These are phyloP conservation scores for Saccharomyces hybrid DNA, from an alignment of 1,139 yeast species.

Conservation along the genomic window DNA sequence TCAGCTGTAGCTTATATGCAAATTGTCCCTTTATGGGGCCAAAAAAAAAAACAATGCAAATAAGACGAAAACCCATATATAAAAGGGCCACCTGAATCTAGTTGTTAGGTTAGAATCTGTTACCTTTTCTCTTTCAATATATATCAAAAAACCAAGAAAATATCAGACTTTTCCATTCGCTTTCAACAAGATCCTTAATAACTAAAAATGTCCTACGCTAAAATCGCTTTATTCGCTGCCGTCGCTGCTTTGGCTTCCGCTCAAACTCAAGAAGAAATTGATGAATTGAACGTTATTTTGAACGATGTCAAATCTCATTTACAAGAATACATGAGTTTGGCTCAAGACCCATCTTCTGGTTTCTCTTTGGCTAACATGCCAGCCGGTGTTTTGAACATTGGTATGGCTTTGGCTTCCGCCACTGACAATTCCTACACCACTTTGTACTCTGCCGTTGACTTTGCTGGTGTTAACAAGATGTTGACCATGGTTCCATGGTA, in stretches of 20 bases:
- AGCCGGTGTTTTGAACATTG: slow-evolving; percentile 18
- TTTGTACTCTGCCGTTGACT: slow-evolving; percentile 26
- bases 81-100: not conserved
- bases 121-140: not conserved
- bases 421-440: slow-evolving; percentile 29
- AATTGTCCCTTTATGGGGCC: not conserved
- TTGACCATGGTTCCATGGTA: slow-evolving; percentile 41
- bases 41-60: not conserved
- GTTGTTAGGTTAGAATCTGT: not conserved
- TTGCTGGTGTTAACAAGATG: slow-evolving; percentile 31
- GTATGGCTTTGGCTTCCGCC: slow-evolving; percentile 13
- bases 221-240: slow-evolving; percentile 7
- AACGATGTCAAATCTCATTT: slow-evolving; percentile 9
- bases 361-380: slow-evolving; percentile 26
- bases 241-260: slow-evolving; percentile 9
- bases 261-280: slow-evolving; percentile 6
- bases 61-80: not conserved
- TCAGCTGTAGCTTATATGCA: not conserved
- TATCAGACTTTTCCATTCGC: slow-evolving; percentile 5
- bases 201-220: slow-evolving; percentile 6
- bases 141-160: not conserved
- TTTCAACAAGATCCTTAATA: not conserved
- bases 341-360: slow-evolving; percentile 4
- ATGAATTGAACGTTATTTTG: slow-evolving; percentile 10
- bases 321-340: slow-evolving; percentile 11